Conservation (phyloP, 1,139 yeast genomes). For the Tardiomyces depauwii region DNA sequence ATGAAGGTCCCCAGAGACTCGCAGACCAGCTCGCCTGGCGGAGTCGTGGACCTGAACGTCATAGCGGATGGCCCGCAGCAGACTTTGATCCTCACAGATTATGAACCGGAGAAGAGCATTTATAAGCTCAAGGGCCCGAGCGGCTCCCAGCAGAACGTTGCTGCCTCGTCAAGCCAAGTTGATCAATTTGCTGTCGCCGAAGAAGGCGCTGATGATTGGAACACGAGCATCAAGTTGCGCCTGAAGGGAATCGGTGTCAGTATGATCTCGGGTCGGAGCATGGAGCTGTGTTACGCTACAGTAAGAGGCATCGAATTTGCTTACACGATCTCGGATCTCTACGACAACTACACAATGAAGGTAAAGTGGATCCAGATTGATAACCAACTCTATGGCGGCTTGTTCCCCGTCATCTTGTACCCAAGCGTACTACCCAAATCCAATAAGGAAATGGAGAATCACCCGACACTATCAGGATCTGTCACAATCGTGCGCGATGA, state of each 20-base stretch:
- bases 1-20: slow-evolving; percentile 37
- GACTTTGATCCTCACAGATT: slow-evolving; percentile 71
- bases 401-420: slow-evolving; percentile 80
- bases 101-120: slow-evolving; percentile 66
- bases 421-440: slow-evolving; percentile 88
- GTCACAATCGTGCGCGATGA: slow-evolving; percentile 78
- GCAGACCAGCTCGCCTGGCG: slow-evolving; percentile 18
- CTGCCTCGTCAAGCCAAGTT: slow-evolving; percentile 8
- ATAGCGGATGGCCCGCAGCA: slow-evolving; percentile 96
- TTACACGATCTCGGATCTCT: slow-evolving; percentile 74
- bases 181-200: slow-evolving; percentile 56
- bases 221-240: slow-evolving; percentile 43
- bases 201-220: slow-evolving; percentile 46
- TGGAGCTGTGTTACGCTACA: slow-evolving; percentile 76
- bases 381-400: slow-evolving; percentile 81
- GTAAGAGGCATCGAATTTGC: slow-evolving; percentile 71
- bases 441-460: slow-evolving; percentile 71
- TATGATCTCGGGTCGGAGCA: slow-evolving; percentile 53
- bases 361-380: slow-evolving; percentile 93
- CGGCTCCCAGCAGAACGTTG: slow-evolving; percentile 4
- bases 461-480: slow-evolving; percentile 84
- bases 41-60: slow-evolving; percentile 75
- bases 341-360: slow-evolving; percentile 70
- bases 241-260: slow-evolving; percentile 90
- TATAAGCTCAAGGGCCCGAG: slow-evolving; percentile 35